Base-by-base conservation (phyloP, 23 red algal genomes). In the Agarophyton chilense region DNA sequence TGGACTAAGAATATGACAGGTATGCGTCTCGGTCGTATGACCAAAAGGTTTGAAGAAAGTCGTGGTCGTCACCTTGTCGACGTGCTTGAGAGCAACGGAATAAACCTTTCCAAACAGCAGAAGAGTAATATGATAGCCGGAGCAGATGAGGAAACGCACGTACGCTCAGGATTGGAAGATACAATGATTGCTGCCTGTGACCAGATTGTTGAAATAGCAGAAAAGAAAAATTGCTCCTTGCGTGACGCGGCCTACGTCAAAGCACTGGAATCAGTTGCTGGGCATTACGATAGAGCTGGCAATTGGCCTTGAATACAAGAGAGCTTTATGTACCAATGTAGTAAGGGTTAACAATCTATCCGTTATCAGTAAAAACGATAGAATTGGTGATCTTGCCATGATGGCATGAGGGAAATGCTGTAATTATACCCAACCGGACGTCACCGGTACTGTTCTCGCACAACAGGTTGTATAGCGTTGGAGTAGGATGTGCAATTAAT, bases 1-100 rank as follows among this genome's bases (percentile, higher is more conserved):
- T 95, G 87, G 92, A 93, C 87, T 16, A 98, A 98, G 83, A 98
- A 98, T 52, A 79, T 98, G 72, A 91, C 82, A 10, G 86, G 92
- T 64, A 92, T 98, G 82, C 77, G 96, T 14, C 92, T 98, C 45
- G 96, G 96, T 31, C 85, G 96, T 28, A 49, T 98, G 35, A 98
- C 96, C 13, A 91, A 88, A 33, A 64, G 96, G 21, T 85, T 95
- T 22, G 96, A 98, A 45, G 96, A 98, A 65, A 91, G 86, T 62
- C 77, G 91, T 8, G 94, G 94, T 52, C 60, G 77, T 17, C 79
- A 90, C 17, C 62, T 98, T 2, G 81, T 76, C 33, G 81, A 93
- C 16, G 86, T 95, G 2, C 53, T 98, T 14, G 92, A 98, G 73
- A 81, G 84, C 70, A 92, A 95, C 64, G 96, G 96, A 18, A 78